A percentile compares a stretch with the other conserved stretches of the same genome.
phyloP scores from a whole-genome alignment of 2,329 filamentous ascomycete species.

The Trichoderma oligosporum region DNA sequence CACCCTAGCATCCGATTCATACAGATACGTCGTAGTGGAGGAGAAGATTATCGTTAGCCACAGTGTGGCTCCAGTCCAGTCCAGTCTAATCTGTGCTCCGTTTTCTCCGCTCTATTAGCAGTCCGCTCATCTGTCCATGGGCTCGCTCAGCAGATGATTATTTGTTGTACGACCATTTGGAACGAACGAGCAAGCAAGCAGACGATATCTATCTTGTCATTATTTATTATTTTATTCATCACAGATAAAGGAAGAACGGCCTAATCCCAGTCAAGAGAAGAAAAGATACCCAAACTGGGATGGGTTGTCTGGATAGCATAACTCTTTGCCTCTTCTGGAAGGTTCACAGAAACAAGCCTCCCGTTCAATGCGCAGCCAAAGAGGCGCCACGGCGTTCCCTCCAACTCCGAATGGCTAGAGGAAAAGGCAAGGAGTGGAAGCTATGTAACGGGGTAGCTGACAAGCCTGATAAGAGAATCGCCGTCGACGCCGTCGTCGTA shows the following conservation, averaged over 20 bases:
- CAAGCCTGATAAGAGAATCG: slow-evolving; percentile 9
- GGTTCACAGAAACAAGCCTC: slow-evolving; percentile 25
- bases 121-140: slow-evolving; percentile 10
- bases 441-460: slow-evolving; percentile 3
- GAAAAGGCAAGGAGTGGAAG: background rate
- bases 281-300: background rate
- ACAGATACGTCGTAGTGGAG: background rate
- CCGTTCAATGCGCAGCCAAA: background rate
- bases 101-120: slow-evolving; percentile 13
- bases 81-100: slow-evolving; percentile 1
- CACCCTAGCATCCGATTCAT: background rate
- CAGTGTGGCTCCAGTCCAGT: slow-evolving; percentile 6
- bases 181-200: background rate
- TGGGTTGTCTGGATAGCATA: slow-evolving; percentile 4
- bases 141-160: background rate
- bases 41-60: background rate
- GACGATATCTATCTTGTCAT: background rate
- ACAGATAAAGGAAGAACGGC: no score
- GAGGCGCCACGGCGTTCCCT: background rate
- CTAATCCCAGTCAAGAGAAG: background rate
- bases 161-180: background rate
- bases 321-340: slow-evolving; percentile 27
- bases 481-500: no score
- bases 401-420: slow-evolving; percentile 4
- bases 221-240: no score